Evolutionary conservation across 768 basidiomycete genomes (phyloP), one percentile per base, ranked within the genome.

Genomic region (Termitomyces sp.): DNA sequence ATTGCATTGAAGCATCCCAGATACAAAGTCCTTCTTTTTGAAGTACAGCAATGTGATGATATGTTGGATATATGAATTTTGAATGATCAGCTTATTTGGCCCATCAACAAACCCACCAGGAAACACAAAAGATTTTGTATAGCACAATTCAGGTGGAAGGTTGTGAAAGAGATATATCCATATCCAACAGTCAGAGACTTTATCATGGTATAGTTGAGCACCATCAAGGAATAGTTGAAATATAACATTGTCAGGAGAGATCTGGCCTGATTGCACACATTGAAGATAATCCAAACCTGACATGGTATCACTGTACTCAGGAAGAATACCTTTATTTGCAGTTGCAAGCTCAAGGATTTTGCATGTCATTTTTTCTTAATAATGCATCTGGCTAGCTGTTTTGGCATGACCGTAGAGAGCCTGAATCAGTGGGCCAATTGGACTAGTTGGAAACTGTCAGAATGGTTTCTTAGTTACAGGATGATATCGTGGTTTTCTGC

Each of bases 1-100:
- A 19, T 31, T 53, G n/a, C 11, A n/a, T 49, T 4, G 57, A 44
- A 2, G 61, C 65, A 51, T 67, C 59, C 66, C 65, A 72, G 3
- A 68, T 45, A 0, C 16, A 16, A 2, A 70, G 54, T 4, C 68
- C 63, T 19, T 65, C 61, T 1, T 40, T 29, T 14, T 69, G 64
- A 0, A 69, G 7, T 0, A 62, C 63, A 19, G 59, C 16, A 32
- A 60, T 29, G 19, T 60, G 55, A 40, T 40, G 40, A 40, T 19
- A 19, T 5, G 7, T 3, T 41, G 14, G 7, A 12, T 41, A 5
- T 16, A 41, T 1, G 40, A 41, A 41, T 41, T 5, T 41, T 41
- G 19, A 41, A 41, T 4, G 3, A 41, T 6, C 0, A 19, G 40
- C n/a, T 41, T 41, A 0, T 41, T 41, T 19, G 40, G 40, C 14